Evolutionary conservation across 2,329 filamentous ascomycete species (phyloP).

Genomic region (Diaporthe aspalathi): DNA sequence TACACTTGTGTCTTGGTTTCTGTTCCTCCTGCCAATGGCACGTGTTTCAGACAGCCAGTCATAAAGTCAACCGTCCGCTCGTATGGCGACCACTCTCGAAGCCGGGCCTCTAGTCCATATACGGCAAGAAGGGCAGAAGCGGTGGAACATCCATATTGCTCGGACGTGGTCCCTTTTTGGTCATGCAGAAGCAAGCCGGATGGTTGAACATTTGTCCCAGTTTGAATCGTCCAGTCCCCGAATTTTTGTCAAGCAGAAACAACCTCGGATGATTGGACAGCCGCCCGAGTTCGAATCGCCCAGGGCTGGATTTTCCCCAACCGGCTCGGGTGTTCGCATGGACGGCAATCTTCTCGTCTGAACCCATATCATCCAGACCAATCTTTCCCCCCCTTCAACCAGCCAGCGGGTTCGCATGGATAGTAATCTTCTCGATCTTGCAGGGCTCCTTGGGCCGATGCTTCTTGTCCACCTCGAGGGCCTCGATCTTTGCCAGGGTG

Average conservation of each 20-base stretch:
- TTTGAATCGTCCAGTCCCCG: background rate
- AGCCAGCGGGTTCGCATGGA: slow-evolving; percentile 85
- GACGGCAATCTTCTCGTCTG: too few species aligned
- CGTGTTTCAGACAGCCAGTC: background rate
- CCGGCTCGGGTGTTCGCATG: too few species aligned
- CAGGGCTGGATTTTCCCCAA: too few species aligned
- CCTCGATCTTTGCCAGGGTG: slow-evolving; percentile 78
- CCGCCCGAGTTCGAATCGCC: background rate
- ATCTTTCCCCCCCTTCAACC: slow-evolving; percentile 53
- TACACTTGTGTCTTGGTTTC: background rate
- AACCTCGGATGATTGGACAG: too few species aligned
- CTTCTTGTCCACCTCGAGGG: slow-evolving; percentile 81
- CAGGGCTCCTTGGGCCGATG: slow-evolving; percentile 75
- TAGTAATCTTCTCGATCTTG: slow-evolving; percentile 74
- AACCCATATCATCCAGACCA: background rate
- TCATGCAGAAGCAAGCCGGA: too few species aligned
- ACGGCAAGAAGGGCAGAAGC: background rate
- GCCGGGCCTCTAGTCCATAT: background rate
- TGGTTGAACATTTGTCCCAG: background rate
- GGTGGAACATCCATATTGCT: background rate
- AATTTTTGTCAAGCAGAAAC: background rate
- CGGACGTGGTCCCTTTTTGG: background rate
- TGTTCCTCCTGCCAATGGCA: background rate
- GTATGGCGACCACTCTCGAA: too few species aligned
- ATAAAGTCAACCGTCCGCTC: background rate